Evolutionary conservation across 192 early-diverging fungal genomes (phyloP), one percentile per base, ranked within the genome.

Genomic region (Chytriomyces sp.): DNA sequence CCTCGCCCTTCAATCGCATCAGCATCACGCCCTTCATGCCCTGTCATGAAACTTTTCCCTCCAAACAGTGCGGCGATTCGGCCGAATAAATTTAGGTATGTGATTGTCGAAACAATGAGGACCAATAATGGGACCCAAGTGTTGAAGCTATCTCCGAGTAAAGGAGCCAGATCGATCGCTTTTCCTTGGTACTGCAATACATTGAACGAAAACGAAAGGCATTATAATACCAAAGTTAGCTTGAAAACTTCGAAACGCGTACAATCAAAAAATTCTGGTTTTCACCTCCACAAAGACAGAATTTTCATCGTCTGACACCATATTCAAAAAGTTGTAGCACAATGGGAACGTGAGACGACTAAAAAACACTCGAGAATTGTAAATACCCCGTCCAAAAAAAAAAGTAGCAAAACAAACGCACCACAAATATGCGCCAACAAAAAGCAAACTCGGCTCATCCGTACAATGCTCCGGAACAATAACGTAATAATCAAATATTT

Each of bases 391-490:
- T 5, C 26, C 61, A 3, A 44, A 9, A 23, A n/a, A 20, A 45
- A 60, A 59, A 43, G 75, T 60, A 3, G 5, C 35, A n/a, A 28
- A 26, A 13, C 45, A 70, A 20, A 65, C 86, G 75, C 82, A 91
- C 88, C 95, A 96, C 66, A 98, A 86, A 76, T 98, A 97, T 0
- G 92, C 90, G n/a, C 93, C 95, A 67, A 96, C 90, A 84, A 96
- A 98, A 44, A 98, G 87, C 64, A 98, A 79, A 70, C 92, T 94
- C 46, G 90, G 91, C 78, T 94, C 93, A 83, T 95, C 95, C 5
- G 96, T 96, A 79, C 96, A 93, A 76, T 98, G 97, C 78, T 97
- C 91, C 11, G 94, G 92, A 44, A 96, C 94, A 26, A 98, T 85
- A 49, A 91, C 85, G 85, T 96, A 97, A 44, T 94, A 87, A 78